Evolutionary conservation across 371 early-diverging fungal genomes (phyloP), one percentile per base, ranked within the genome.

Genomic region (Mucor plumbeus): DNA sequence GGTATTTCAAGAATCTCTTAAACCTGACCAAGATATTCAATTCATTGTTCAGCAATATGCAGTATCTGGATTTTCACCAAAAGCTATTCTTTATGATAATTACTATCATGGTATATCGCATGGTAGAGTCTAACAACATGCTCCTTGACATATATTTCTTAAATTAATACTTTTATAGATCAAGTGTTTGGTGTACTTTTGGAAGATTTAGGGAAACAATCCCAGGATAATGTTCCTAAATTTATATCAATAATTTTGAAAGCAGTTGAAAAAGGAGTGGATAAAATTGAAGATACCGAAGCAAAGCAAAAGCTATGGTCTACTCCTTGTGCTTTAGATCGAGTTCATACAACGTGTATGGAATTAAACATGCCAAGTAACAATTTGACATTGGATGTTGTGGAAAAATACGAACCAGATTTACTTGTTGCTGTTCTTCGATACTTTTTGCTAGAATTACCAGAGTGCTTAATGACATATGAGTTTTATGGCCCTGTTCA

Each of bases 131-230:
- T 5, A 21, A 11, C n/a, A 21, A 7, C 35, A 4, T 5, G 3
- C 33, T 13, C 7, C n/a, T 34, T 35, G 36, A 57, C 40, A 36
- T 56, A 34, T 26, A 11, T 34, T 17, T 41, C n/a, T 69, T 14
- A 44, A 26, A 31, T 34, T 41, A 10, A 44, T 13, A 21, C 35
- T 48, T 19, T 63, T 8, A 19, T 64, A 57, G 90, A 90, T 73
- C 92, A 92, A 80, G 81, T 87, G 11, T 92, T 91, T 81, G 93
- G 92, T 26, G 89, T 91, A 34, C 75, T 88, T n/a, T 79, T 92
- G 56, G 90, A 88, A 26, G 90, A 89, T 56, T 82, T 90, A 43
- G 85, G 85, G 33, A 76, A 84, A 57, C 82, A 86, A 38, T 76
- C 81, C 21, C 82, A 83, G 36, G 84, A 82, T 67, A 75, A 76